phyloP scores from a whole-genome alignment of 208 protist genomes.

The Giardia duodenalis region DNA sequence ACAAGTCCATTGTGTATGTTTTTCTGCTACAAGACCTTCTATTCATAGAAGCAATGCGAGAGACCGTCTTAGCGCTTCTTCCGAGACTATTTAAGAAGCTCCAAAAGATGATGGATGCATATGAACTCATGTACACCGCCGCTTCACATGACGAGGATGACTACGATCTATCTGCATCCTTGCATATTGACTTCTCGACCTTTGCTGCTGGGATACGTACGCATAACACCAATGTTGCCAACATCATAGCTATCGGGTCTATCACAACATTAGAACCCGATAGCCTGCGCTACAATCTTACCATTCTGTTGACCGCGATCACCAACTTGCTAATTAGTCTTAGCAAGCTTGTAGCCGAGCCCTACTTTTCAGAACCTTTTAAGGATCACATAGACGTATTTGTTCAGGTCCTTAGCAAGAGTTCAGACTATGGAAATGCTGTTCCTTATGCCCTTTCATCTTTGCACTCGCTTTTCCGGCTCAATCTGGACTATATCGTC shows the following conservation, averaged over 20 bases:
- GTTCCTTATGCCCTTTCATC: background rate
- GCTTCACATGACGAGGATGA: background rate
- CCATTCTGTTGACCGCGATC: background rate
- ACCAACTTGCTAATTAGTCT: background rate
- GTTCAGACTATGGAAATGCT: background rate
- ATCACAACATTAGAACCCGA: no score
- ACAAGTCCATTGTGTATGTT: background rate
- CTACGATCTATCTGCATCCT: no score
- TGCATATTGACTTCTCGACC: background rate
- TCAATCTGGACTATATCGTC: background rate
- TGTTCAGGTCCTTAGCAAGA: background rate
- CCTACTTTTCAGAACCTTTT: background rate
- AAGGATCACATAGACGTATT: background rate
- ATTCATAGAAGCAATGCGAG: background rate
- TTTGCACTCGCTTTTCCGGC: background rate
- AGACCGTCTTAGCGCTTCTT: background rate
- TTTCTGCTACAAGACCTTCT: background rate
- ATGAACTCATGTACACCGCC: background rate
- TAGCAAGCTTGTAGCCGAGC: background rate
- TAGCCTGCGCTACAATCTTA: background rate
- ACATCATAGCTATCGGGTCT: no score
- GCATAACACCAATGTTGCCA: no score
- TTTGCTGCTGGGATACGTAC: background rate
- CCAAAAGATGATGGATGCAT: background rate
- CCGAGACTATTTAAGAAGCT: background rate